phyloP scores from a whole-genome alignment of 257 asterid species.

The Ballota nigra region DNA sequence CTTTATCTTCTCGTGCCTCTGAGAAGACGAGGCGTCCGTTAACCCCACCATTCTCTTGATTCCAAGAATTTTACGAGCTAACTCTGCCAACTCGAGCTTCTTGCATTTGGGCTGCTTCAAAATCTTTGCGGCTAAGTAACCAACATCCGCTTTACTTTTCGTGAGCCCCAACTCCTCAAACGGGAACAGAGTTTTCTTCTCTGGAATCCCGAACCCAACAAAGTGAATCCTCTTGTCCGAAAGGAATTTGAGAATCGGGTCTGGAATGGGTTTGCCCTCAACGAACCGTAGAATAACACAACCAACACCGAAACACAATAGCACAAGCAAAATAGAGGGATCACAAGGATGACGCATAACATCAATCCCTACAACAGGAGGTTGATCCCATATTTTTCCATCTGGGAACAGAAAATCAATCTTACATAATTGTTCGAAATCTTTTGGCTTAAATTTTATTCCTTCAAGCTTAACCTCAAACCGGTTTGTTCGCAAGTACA shows the following conservation, averaged over 20 bases:
- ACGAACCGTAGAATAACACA: conserved; percentile 62
- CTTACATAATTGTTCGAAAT: conserved; percentile 63
- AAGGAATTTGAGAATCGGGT: conserved; percentile 49
- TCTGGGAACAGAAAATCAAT: conserved; percentile 76
- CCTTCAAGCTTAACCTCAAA: conserved; percentile 92
- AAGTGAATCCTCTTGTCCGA: conserved; percentile 63
- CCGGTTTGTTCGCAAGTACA: conserved; percentile 62
- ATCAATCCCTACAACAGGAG: conserved; percentile 78
- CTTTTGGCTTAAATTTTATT: conserved; percentile 68
- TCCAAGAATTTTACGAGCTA: conserved; percentile 66
- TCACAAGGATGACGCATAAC: conserved; percentile 89
- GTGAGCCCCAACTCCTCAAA: conserved; percentile 57
- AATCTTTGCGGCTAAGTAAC: conserved; percentile 63
- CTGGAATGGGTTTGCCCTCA: conserved; percentile 53
- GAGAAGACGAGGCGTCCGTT: conserved; percentile 65
- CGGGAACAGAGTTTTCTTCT: conserved; percentile 69
- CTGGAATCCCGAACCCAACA: conserved; percentile 75
- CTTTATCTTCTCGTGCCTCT: conserved; percentile 73
- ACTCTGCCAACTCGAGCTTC: conserved; percentile 51
- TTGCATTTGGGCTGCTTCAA: conserved; percentile 56
- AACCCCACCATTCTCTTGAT: conserved; percentile 70
- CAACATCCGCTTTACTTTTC: conserved; percentile 46
- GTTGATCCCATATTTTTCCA: conserved; percentile 57
- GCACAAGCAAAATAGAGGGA: conserved; percentile 46
- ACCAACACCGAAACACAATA: conserved; percentile 78